Percentiles rank a stretch among this genome's conserved stretches.
Evolutionary conservation across 1,284 basidiomycete genomes (phyloP).

Genomic region (Leccinum huronense): DNA sequence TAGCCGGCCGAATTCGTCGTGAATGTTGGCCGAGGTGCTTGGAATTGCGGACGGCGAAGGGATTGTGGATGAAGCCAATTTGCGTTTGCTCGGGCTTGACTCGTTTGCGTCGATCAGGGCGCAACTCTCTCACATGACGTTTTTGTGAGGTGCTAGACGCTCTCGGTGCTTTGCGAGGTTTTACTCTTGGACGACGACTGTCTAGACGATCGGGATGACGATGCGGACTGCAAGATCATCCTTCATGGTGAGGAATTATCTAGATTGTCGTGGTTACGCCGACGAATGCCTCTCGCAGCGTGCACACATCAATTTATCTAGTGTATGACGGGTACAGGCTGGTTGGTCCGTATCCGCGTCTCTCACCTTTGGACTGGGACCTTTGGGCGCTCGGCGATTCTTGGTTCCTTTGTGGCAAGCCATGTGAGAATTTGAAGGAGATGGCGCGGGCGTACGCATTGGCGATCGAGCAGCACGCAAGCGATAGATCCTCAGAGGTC

Average conservation of each 20-base stretch:
- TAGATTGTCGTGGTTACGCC: too few relatives aligned
- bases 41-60: conserved; percentile 39
- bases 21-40: conserved; percentile 46
- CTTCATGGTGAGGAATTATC: too few relatives aligned
- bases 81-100: conserved; percentile 55
- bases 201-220: too few relatives aligned
- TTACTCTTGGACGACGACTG: too few relatives aligned
- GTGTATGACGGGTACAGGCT: conserved; percentile 72
- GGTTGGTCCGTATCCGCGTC: conserved; percentile 48
- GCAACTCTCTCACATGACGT: conserved; percentile 40
- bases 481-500: conserved; percentile 57
- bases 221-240: too few relatives aligned
- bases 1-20: conserved; percentile 37
- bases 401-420: conserved; percentile 41
- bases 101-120: conserved; percentile 54
- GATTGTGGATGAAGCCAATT: conserved; percentile 44
- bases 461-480: conserved; percentile 35
- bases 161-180: conserved; percentile 4
- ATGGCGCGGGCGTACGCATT: conserved; percentile 56
- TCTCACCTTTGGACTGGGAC: conserved; percentile 47
- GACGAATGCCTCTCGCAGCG: neutral
- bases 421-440: conserved; percentile 48
- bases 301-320: conserved; percentile 50
- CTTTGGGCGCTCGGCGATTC: conserved; percentile 65
- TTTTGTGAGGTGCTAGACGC: conserved; percentile 32